These are phyloP conservation scores for Emergomyces pasteurianus DNA, from an alignment of 2,329 filamentous ascomycete species.

Conservation along the genomic window DNA sequence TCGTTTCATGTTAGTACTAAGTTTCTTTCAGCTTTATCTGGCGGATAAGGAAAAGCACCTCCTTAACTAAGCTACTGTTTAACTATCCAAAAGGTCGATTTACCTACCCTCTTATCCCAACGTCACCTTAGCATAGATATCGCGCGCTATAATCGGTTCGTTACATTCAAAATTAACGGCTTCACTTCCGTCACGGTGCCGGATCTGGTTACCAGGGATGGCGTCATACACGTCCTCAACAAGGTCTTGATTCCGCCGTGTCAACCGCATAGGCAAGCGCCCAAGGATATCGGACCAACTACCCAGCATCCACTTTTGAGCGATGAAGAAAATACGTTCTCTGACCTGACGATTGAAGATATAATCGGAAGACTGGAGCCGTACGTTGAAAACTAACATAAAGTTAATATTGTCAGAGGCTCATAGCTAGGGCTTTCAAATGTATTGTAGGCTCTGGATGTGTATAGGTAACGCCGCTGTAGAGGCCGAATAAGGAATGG, in stretches of 20 bases:
- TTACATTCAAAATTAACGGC: conserved; percentile 64
- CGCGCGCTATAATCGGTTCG: conserved; percentile 52
- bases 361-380: not conserved
- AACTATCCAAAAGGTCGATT: conserved; percentile 35
- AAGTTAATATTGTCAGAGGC: not conserved
- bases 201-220: conserved; percentile 64
- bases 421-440: not conserved
- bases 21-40: not conserved
- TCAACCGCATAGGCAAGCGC: conserved; percentile 29
- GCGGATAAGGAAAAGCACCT: not conserved
- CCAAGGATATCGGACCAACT: conserved; percentile 14
- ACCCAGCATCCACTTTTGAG: conserved; percentile 1
- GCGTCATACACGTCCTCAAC: conserved; percentile 67
- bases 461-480: not conserved
- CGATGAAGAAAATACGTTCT: not conserved
- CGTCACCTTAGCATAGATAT: conserved; percentile 61
- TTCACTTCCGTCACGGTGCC: conserved; percentile 52
- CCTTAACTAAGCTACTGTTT: not conserved
- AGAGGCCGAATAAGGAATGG: not conserved
- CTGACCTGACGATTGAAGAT: not conserved
- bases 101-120: conserved; percentile 59
- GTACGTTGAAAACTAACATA: not conserved
- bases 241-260: conserved; percentile 66
- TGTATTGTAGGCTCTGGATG: not conserved
- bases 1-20: conserved; percentile 35